Evolutionary conservation across 805 yeast species (phyloP).

Genomic region (Scheffersomyces lignosus): DNA sequence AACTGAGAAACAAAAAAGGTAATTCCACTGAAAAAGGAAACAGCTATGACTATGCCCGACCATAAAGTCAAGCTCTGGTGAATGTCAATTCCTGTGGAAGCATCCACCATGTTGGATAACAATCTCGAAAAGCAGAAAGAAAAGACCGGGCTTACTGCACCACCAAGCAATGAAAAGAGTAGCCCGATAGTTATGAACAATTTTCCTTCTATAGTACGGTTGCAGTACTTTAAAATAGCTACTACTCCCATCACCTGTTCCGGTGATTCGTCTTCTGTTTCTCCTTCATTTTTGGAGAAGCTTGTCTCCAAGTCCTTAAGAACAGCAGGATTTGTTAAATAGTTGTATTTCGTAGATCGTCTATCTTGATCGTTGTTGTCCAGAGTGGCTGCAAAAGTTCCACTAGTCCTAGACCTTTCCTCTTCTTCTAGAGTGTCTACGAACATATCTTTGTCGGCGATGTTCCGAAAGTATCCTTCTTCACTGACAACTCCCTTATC

Average conservation of each 20-base stretch:
- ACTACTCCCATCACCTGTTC: slow-evolving; percentile 20
- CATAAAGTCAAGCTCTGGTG: slow-evolving; percentile 49
- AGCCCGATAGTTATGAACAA: slow-evolving; percentile 50
- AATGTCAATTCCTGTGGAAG: slow-evolving; percentile 28
- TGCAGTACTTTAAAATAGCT: slow-evolving; percentile 25
- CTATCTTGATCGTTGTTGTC: neutral
- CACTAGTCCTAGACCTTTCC: neutral
- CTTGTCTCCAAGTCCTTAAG: slow-evolving; percentile 25
- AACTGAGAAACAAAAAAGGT: slow-evolving; percentile 52
- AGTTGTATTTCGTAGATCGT: slow-evolving; percentile 10
- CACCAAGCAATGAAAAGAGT: slow-evolving; percentile 51
- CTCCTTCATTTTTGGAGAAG: neutral
- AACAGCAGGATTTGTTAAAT: slow-evolving; percentile 20
- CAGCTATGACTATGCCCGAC: slow-evolving; percentile 63
- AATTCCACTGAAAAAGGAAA: slow-evolving; percentile 65
- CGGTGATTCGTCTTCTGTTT: slow-evolving; percentile 6
- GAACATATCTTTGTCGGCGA: slow-evolving; percentile 2
- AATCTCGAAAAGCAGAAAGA: slow-evolving; percentile 76
- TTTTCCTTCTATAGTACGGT: slow-evolving; percentile 17
- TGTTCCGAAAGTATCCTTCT: slow-evolving; percentile 14
- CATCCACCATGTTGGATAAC: slow-evolving; percentile 60
- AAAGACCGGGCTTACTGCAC: slow-evolving; percentile 71
- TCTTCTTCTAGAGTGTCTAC: neutral
- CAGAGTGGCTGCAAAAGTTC: neutral
- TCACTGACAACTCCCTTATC: slow-evolving; percentile 52